These are phyloP conservation scores for Thielaviopsis musarum DNA, from an alignment of 2,329 filamentous ascomycete genomes.

Conservation along the genomic window DNA sequence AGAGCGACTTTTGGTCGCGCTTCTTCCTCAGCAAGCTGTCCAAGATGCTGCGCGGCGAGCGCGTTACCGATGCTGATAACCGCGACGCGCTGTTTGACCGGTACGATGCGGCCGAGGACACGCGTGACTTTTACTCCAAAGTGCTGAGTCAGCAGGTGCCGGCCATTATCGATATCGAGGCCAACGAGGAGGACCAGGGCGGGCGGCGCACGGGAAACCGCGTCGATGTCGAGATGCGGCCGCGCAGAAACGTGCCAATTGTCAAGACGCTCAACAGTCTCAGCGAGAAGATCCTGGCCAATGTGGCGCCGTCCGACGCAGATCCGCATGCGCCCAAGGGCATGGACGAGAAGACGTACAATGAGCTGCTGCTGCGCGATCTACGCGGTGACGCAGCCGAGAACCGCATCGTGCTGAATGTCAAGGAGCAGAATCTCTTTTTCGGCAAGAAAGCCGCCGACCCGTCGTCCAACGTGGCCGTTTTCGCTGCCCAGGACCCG, in stretches of 20 bases:
- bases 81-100: constrained; percentile 70
- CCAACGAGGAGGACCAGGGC: constrained; percentile 88
- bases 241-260: constrained; percentile 66
- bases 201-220: constrained; percentile 66
- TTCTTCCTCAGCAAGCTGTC: constrained; percentile 87
- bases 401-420: constrained; percentile 65
- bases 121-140: constrained; percentile 32
- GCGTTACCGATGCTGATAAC: constrained; percentile 59
- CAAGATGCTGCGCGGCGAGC: constrained; percentile 83
- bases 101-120: constrained; percentile 61
- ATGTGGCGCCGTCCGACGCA: constrained; percentile 63
- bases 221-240: constrained; percentile 81
- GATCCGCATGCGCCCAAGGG: constrained; percentile 40
- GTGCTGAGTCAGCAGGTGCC: constrained; percentile 53
- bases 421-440: constrained; percentile 74
- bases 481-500: constrained; percentile 56
- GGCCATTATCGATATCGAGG: constrained; percentile 79
- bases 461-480: constrained; percentile 25
- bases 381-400: constrained; percentile 58
- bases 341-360: constrained; percentile 56
- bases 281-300: constrained; percentile 83
- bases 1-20: constrained; percentile 76
- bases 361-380: constrained; percentile 62
- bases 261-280: constrained; percentile 77
- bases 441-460: constrained; percentile 43